A percentile compares a stretch with the other conserved stretches of the same genome.
Evolutionary conservation across 2,329 filamentous ascomycete species (phyloP).

Genomic region (Rhinocladiella mackenziei): DNA sequence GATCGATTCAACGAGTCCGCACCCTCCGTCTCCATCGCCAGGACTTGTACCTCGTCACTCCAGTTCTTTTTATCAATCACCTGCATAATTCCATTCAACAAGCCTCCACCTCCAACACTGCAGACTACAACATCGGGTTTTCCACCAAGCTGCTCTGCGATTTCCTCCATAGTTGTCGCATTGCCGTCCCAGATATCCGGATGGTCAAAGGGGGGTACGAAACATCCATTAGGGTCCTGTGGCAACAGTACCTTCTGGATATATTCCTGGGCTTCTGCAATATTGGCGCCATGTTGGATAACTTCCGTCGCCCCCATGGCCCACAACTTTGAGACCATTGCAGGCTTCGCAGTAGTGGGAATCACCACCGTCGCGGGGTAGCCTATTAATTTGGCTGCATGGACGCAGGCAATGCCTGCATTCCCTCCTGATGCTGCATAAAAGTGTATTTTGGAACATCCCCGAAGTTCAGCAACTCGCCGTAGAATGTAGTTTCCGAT

Average conservation of each 20-base stretch:
- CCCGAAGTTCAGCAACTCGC: slow-evolving; percentile 1
- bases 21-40: slow-evolving; percentile 72
- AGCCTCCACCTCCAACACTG: slow-evolving; percentile 73
- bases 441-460: slow-evolving; percentile 59
- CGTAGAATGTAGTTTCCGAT: slow-evolving; percentile 37
- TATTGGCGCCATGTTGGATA: slow-evolving; percentile 63
- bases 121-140: slow-evolving; percentile 68
- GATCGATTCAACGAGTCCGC: slow-evolving; percentile 65
- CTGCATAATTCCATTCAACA: slow-evolving; percentile 71
- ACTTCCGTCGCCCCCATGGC: slow-evolving; percentile 63
- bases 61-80: slow-evolving; percentile 49
- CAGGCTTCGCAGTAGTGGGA: slow-evolving; percentile 58
- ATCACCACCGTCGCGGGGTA: slow-evolving; percentile 71
- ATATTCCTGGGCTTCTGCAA: slow-evolving; percentile 65
- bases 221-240: slow-evolving; percentile 39
- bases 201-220: slow-evolving; percentile 47
- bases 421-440: slow-evolving; percentile 80
- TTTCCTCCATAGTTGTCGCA: slow-evolving; percentile 42
- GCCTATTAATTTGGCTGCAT: slow-evolving; percentile 62
- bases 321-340: slow-evolving; percentile 70
- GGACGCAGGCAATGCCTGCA: slow-evolving; percentile 75
- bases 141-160: slow-evolving; percentile 38
- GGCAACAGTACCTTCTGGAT: slow-evolving; percentile 52
- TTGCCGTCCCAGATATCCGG: slow-evolving; percentile 46
- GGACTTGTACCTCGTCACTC: slow-evolving; percentile 44